Evolutionary conservation across 805 yeast species (phyloP), one percentile per base, ranked within the genome.

Genomic region (Starmerella asiatica): DNA sequence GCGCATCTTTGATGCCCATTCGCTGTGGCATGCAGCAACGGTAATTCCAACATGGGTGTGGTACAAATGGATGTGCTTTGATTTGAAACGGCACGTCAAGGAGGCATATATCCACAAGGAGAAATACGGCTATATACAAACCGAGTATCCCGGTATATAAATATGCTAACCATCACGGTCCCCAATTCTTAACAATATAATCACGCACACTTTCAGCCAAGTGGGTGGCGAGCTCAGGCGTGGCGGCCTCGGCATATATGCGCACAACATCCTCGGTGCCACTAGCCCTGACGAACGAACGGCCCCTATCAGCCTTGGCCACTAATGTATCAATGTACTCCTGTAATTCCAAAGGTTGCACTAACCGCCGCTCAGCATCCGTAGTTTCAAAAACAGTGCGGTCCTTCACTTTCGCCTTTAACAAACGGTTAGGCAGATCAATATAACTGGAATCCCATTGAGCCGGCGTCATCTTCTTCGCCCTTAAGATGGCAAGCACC

Each of bases 241-340:
- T 69, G 2, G 63, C 66, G 0, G 95, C 94, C 59, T 91, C 98
- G 1, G 94, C 91, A 51, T 91, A 91, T 5, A 91, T 83, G 51
- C 98, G 73, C 1, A 91, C 96, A 0, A 95, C 97, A 58, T 91
- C 93, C 58, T 91, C 98, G 1, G 98, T 91, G 12, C 98, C 98
- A 44, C 93, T 79, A 8, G 98, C 97, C 51, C 98, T 73, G 3
- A 88, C 97, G 60, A 91, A 91, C 2, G 93, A 77, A 54, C 98
- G 71, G 2, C 88, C 96, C 15, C 60, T 54, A 0, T 62, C 50
- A 47, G 66, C 75, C 49, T 71, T 61, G 8, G 61, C 54, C 16
- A 88, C 88, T 21, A 70, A 56, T 3, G 52, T 65, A 56, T 91
- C 91, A 40, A 91, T 83, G 46, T 71, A 59, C 1, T 45, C 64